Conservation (phyloP, 108 stramenopile genomes). For the Nitzschia putrida region DNA sequence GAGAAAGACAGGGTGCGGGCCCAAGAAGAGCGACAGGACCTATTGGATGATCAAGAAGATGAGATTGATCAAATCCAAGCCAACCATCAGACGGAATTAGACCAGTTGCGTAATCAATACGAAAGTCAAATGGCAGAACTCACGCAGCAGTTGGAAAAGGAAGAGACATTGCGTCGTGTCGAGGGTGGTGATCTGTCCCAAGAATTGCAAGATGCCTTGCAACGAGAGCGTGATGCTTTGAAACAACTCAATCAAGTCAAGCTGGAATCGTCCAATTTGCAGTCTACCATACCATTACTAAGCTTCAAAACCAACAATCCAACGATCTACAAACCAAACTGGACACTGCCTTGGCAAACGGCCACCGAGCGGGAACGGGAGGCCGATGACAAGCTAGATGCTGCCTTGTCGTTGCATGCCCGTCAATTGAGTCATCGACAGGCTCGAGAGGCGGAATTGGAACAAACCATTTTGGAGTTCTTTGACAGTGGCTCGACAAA, state of each 20-base stretch:
- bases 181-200: conserved; percentile 76
- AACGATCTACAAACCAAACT: conserved; percentile 60
- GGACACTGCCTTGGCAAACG: conserved; percentile 50
- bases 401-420: conserved; percentile 64
- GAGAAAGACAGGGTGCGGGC: conserved; percentile 63
- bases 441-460: conserved; percentile 74
- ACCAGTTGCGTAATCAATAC: conserved; percentile 39
- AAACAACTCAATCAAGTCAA: conserved; percentile 42
- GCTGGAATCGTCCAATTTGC: conserved; percentile 50
- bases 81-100: conserved; percentile 42
- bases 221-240: conserved; percentile 61
- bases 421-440: conserved; percentile 67
- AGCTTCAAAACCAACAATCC: conserved; percentile 49
- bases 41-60: conserved; percentile 70
- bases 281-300: conserved; percentile 44
- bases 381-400: conserved; percentile 76
- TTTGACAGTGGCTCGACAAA: conserved; percentile 54
- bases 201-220: conserved; percentile 64
- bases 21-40: conserved; percentile 71
- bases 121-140: conserved; percentile 48
- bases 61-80: conserved; percentile 50
- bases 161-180: conserved; percentile 41
- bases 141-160: conserved; percentile 47
- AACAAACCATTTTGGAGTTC: conserved; percentile 79
- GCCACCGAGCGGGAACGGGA: conserved; percentile 64